Evolutionary conservation across 306 rosid species (phyloP).

Genomic region (Dicorynia guianensis): DNA sequence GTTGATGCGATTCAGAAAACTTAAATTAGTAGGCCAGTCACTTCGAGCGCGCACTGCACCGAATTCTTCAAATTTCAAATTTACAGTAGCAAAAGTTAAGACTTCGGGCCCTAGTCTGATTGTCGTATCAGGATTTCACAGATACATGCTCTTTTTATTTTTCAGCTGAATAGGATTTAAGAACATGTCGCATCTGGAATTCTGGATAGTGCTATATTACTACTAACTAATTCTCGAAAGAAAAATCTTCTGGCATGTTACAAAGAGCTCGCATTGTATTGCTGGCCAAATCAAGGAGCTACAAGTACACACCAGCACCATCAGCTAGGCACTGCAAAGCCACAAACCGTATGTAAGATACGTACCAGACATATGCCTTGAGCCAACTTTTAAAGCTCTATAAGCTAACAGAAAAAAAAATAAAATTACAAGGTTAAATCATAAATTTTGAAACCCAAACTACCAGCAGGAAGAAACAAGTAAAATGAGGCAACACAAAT

Average conservation of each 20-base stretch:
- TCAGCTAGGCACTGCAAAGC: constrained; percentile 81
- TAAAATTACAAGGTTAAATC: not conserved
- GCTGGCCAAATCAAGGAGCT: constrained; percentile 86
- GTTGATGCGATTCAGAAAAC: not conserved
- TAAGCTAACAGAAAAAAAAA: constrained; percentile 9
- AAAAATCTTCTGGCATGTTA: constrained; percentile 70
- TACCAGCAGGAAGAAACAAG: constrained; percentile 7
- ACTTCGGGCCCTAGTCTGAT: constrained; percentile 7
- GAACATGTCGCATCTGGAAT: not conserved
- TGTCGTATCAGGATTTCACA: not conserved
- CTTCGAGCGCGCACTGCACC: constrained; percentile 5
- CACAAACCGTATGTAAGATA: constrained; percentile 40
- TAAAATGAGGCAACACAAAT: not conserved
- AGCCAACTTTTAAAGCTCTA: constrained; percentile 3
- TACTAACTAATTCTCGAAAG: constrained; percentile 44
- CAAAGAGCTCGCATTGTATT: constrained; percentile 67
- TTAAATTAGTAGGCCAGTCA: not conserved
- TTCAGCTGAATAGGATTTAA: constrained; percentile 13
- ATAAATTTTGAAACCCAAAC: not conserved
- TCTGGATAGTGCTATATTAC: not conserved
- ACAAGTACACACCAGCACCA: constrained; percentile 91
- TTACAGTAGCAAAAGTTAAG: constrained; percentile 16
- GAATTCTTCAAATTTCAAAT: constrained; percentile 23
- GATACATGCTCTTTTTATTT: not conserved
- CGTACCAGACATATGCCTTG: constrained; percentile 12